Conservation (phyloP, 2,329 filamentous ascomycete genomes). For the Fusarium sp. region DNA sequence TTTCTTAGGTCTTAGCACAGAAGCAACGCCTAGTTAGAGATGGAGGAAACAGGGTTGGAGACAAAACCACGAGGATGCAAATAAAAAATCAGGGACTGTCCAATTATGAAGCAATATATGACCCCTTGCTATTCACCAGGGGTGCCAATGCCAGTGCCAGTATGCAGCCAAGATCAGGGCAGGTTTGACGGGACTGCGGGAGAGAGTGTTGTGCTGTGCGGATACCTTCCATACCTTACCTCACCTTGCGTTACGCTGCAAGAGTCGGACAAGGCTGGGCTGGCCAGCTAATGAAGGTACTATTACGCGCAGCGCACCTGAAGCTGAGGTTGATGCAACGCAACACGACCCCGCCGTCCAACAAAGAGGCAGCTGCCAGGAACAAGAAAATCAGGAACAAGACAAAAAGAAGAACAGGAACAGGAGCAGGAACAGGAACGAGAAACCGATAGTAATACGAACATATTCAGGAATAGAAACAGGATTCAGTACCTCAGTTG, state of each 20-base stretch:
- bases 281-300: conserved; percentile 8
- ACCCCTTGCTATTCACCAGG: conserved; percentile 27
- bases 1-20: conserved; percentile 5
- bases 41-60: neutral
- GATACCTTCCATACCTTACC: no score
- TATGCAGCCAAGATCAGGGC: conserved; percentile 14
- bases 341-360: conserved; percentile 38
- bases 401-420: conserved; percentile 18
- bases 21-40: neutral
- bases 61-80: conserved; percentile 26
- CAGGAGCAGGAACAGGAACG: neutral
- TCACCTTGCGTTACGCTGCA: conserved; percentile 2
- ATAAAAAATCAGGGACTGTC: conserved; percentile 28
- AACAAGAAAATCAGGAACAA: conserved; percentile 22
- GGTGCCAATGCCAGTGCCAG: neutral
- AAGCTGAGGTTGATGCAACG: conserved; percentile 50
- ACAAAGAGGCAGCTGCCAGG: conserved; percentile 18
- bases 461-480: no score
- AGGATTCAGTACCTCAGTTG: no score
- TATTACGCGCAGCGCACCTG: conserved; percentile 43
- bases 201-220: neutral
- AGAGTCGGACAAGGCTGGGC: conserved; percentile 14
- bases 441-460: no score
- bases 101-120: conserved; percentile 23
- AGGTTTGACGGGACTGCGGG: neutral